Base-by-base conservation (phyloP, 225 moss, liverwort and hornwort genomes). In the Rhytidiadelphus loreus region DNA sequence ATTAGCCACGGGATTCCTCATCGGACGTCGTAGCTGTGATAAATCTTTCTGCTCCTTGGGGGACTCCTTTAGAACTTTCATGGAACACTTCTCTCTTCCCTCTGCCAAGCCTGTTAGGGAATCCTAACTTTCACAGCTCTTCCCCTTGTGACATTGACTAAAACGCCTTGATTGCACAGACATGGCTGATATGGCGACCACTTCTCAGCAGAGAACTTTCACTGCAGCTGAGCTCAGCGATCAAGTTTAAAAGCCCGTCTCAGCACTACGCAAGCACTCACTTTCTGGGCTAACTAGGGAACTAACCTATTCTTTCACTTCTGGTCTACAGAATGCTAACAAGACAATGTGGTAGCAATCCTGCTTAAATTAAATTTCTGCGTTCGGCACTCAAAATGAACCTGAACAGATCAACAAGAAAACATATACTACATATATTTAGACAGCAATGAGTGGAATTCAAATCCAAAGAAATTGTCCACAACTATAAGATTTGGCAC, bases 1-100 rank as follows among this genome's bases (percentile, higher is more conserved):
- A 86, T 62, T 82, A 18, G 86, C 80, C 64, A 80, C 53, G 19
- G 74, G 82, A 65, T 92, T 90, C 92, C 64, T 87, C 92, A 92
- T 92, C 39, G 85, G 22, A 64, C 32, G 57, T 71, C 57, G 72
- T 33, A 52, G 74, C 32, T 56, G 32, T 60, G 75, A 69, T 22
- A 66, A 37, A 65, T 65, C 48, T 65, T 65, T 80, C 53, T 87
- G 74, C 74, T 91, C 87, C 80, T 84, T 84, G 20, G 59, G 35
- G 20, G 56, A 74, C 78, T 89, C 74, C 65, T 87, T 89, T 80
- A 80, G 65, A 68, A 87, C 84, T 84, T 91, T 83, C 80, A 84
- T 86, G 44, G 58, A 74, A 84, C 89, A 63, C 77, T 58, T 44
- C 32, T 50, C n/a, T 56, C 41, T 18, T 82, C 57, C 57, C 63